Percentiles rank a stretch among this genome's conserved stretches.
Conservation (phyloP, 2,329 filamentous ascomycete genomes). For the Ceratocystis alfenasii region DNA sequence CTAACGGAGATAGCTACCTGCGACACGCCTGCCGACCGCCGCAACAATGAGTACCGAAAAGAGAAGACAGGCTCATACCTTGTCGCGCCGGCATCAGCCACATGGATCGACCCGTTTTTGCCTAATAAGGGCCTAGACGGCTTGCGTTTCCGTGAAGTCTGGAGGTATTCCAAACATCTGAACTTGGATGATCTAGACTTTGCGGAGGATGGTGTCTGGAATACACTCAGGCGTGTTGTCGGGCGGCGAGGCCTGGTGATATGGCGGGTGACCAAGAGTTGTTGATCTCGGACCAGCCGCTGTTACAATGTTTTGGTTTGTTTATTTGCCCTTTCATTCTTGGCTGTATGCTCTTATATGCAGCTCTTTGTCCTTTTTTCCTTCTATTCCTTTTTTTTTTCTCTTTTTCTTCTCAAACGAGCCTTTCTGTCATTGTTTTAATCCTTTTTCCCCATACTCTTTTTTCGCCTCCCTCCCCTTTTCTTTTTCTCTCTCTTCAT, state of each 20-base stretch:
- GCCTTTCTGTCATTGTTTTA: background rate
- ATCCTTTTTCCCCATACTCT: background rate
- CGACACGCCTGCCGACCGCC: constrained; percentile 44
- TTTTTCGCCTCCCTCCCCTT: background rate
- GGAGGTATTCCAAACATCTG: constrained; percentile 54
- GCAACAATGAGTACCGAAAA: constrained; percentile 45
- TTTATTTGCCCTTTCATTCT: constrained; percentile 23
- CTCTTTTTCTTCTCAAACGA: background rate
- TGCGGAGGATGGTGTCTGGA: constrained; percentile 62
- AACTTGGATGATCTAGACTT: constrained; percentile 75
- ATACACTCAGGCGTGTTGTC: constrained; percentile 55
- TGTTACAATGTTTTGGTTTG: constrained; percentile 23
- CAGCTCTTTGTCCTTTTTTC: too few relatives aligned
- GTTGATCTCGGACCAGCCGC: constrained; percentile 25
- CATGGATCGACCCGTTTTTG: constrained; percentile 54
- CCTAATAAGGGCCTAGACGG: constrained; percentile 47
- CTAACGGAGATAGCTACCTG: constrained; percentile 50
- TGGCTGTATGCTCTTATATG: background rate
- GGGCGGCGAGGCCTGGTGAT: constrained; percentile 49
- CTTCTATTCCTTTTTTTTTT: background rate
- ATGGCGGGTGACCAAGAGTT: constrained; percentile 55
- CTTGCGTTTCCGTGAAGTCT: constrained; percentile 56
- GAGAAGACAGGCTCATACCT: constrained; percentile 55
- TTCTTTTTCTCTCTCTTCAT: constrained; percentile 15
- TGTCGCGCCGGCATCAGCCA: constrained; percentile 61